phyloP scores from a whole-genome alignment of 768 basidiomycete species.

The Kwoniella heveanensis region DNA sequence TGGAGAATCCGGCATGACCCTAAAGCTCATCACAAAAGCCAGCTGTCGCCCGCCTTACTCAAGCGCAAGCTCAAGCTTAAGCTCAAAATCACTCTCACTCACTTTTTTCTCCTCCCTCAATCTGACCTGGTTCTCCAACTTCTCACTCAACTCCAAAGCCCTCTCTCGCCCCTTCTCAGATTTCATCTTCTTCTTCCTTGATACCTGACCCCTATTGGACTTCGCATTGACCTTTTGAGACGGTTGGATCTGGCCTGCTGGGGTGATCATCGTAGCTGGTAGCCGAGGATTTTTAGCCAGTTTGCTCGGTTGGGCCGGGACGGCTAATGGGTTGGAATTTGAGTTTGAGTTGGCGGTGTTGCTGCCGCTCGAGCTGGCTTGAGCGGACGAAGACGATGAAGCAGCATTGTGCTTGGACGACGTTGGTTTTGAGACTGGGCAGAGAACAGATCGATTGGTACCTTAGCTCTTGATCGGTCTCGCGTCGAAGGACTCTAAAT shows the following conservation, averaged over 20 bases:
- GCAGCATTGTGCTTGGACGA: not conserved
- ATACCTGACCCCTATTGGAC: constrained; percentile 21
- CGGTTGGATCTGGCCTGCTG: constrained; percentile 26
- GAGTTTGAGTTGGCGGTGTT: not conserved
- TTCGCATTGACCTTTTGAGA: constrained; percentile 32
- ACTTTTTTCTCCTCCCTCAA: constrained; percentile 49
- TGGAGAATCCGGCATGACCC: too few species aligned
- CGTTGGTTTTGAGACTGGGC: not conserved
- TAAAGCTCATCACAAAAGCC: too few species aligned
- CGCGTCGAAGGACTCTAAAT: too few species aligned
- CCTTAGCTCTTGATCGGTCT: not conserved
- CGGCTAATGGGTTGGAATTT: not conserved
- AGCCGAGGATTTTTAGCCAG: constrained; percentile 43
- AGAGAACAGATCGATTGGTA: not conserved
- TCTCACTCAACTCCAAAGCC: constrained; percentile 39
- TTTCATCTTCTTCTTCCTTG: constrained; percentile 35
- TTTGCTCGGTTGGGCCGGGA: constrained; percentile 30
- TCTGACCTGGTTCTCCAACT: constrained; percentile 39
- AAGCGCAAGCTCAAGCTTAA: too few species aligned
- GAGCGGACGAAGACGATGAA: not conserved
- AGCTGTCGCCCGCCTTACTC: too few species aligned
- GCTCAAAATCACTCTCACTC: too few species aligned
- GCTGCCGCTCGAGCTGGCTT: not conserved
- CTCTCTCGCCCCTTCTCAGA: constrained; percentile 42
- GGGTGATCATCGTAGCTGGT: constrained; percentile 46